phyloP scores from a whole-genome alignment of 495 filamentous ascomycete species.

The Baudoinia panamericana region DNA sequence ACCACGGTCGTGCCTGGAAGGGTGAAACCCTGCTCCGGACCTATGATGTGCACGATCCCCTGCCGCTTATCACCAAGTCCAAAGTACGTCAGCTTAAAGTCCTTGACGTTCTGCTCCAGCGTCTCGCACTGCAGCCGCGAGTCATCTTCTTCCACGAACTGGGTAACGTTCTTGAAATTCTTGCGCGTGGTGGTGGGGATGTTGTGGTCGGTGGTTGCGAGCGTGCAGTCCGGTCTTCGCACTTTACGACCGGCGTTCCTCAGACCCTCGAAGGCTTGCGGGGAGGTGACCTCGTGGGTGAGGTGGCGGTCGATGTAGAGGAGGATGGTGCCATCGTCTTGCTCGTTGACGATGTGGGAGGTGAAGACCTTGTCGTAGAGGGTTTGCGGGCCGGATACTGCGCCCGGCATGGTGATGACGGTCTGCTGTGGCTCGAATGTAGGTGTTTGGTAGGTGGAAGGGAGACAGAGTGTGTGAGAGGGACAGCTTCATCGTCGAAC shows the following conservation, averaged over 20 bases:
- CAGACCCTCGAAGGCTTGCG: conserved; percentile 96
- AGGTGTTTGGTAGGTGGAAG: too few relatives aligned
- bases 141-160: conserved; percentile 87
- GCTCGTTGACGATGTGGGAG: conserved; percentile 85
- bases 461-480: too few relatives aligned
- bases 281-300: conserved; percentile 95
- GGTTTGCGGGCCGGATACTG: conserved; percentile 19
- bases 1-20: conserved; percentile 94
- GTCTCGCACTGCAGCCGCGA: conserved; percentile 88
- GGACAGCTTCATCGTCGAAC: too few relatives aligned
- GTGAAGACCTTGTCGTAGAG: conserved; percentile 91
- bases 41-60: conserved; percentile 97
- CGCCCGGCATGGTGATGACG: conserved; percentile 17
- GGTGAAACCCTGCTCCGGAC: conserved; percentile 98
- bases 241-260: conserved; percentile 76
- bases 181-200: conserved; percentile 82
- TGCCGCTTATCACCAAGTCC: conserved; percentile 92
- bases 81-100: conserved; percentile 94
- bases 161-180: conserved; percentile 68
- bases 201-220: conserved; percentile 96
- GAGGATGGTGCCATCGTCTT: conserved; percentile 79
- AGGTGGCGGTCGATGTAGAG: conserved; percentile 95
- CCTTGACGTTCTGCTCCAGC: conserved; percentile 92
- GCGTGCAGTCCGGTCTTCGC: conserved; percentile 86
- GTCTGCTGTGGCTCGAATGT: too few relatives aligned